phyloP scores from a whole-genome alignment of 1,284 basidiomycete genomes.

The Clitocybe nebularis region DNA sequence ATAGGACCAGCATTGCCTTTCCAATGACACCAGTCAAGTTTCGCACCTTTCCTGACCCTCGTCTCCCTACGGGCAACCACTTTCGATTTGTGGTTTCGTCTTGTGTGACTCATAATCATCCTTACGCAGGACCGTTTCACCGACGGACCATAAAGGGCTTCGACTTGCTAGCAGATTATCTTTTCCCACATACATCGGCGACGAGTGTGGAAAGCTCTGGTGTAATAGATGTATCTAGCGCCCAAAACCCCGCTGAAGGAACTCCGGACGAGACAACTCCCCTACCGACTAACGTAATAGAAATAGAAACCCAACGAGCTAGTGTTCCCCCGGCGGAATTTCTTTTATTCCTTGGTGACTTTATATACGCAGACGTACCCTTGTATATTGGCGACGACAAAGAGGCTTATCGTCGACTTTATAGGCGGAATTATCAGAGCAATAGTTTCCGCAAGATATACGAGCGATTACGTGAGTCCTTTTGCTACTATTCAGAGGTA shows the following conservation, averaged over 20 bases:
- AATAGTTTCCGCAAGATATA: conserved; percentile 63
- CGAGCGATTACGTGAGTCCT: conserved; percentile 57
- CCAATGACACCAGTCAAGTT: conserved; percentile 51
- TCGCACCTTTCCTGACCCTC: conserved; percentile 67
- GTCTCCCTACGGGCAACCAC: conserved; percentile 45
- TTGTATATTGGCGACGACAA: conserved; percentile 51
- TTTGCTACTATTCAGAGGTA: conserved; percentile 4
- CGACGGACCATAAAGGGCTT: conserved; percentile 60
- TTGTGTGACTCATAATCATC: conserved; percentile 64
- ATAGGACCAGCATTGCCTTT: conserved; percentile 45
- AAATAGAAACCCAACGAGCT: conserved; percentile 1
- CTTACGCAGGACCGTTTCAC: conserved; percentile 51
- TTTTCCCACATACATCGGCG: conserved; percentile 22
- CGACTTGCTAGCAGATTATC: conserved; percentile 59
- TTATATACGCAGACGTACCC: conserved; percentile 78
- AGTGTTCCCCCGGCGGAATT: conserved; percentile 40
- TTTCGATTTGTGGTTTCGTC: conserved; percentile 68
- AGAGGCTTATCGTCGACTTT: conserved; percentile 59
- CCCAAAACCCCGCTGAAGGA: no score
- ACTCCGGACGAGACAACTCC: no score
- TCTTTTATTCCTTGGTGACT: conserved; percentile 66
- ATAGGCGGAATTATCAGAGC: conserved; percentile 59
- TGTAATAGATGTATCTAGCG: no score
- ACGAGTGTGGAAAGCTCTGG: no score
- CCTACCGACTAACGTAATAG: no score